Evolutionary conservation across 2,329 filamentous ascomycete species (phyloP).

Genomic region (Sarocladiaceae sp.): DNA sequence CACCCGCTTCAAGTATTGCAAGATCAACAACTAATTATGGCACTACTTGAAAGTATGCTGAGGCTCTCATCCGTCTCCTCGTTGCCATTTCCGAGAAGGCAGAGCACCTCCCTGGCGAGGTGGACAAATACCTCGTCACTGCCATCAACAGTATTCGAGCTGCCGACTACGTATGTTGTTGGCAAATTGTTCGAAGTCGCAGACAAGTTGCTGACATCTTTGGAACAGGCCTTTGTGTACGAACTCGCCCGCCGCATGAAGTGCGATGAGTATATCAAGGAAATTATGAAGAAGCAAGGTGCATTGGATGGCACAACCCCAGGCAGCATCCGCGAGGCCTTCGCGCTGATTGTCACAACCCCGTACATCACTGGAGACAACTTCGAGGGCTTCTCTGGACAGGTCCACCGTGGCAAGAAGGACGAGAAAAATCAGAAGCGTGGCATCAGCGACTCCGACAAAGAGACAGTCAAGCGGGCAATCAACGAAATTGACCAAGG

Average conservation of each 20-base stretch:
- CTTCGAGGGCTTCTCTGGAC: slow-evolving; percentile 18
- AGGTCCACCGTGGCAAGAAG: background rate
- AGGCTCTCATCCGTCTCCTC: slow-evolving; percentile 22
- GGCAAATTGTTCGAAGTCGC: background rate
- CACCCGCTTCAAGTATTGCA: background rate
- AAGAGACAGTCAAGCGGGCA: no score
- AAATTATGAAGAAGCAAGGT: slow-evolving; percentile 24
- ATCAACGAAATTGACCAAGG: no score
- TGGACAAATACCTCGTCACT: slow-evolving; percentile 22
- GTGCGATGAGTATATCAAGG: slow-evolving; percentile 18
- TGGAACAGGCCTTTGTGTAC: slow-evolving; percentile 19
- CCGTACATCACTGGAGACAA: slow-evolving; percentile 24
- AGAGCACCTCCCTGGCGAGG: slow-evolving; percentile 21
- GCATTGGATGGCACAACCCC: slow-evolving; percentile 23
- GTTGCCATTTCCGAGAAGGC: slow-evolving; percentile 20
- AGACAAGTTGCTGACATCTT: background rate
- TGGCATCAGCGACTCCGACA: background rate
- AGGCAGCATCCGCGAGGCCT: slow-evolving; percentile 22
- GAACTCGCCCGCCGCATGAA: slow-evolving; percentile 24
- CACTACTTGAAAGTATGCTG: slow-evolving; percentile 19
- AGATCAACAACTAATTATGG: background rate
- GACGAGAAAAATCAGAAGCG: slow-evolving; percentile 1
- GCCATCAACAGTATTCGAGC: slow-evolving; percentile 24
- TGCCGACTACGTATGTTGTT: slow-evolving; percentile 20
- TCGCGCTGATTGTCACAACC: slow-evolving; percentile 20